Conservation (phyloP, 164 flowering plant species). For the Nymphaea colorata region DNA sequence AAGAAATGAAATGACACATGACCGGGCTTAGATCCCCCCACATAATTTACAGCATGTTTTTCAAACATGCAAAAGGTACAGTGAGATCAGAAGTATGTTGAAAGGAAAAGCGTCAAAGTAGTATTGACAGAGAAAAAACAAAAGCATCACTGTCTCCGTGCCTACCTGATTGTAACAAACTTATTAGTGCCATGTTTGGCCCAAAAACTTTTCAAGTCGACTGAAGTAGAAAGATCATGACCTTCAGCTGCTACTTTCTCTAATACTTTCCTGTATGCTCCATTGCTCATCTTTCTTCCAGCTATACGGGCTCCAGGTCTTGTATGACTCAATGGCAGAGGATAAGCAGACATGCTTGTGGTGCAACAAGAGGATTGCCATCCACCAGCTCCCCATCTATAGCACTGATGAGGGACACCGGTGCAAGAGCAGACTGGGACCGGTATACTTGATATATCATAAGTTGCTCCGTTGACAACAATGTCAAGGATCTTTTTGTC, state of each 20-base stretch:
- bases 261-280: constrained; percentile 25
- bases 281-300: constrained; percentile 33
- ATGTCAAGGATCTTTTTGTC: constrained; percentile 12
- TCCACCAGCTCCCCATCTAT: constrained; percentile 40
- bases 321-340: constrained; percentile 27
- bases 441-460: constrained; percentile 27
- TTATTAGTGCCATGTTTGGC: constrained; percentile 40
- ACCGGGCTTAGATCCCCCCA: not conserved
- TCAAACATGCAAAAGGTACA: not conserved
- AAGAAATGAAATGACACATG: not conserved
- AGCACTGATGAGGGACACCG: constrained; percentile 25
- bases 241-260: constrained; percentile 26
- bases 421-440: constrained; percentile 39
- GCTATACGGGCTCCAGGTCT: constrained; percentile 26
- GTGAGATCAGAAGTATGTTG: not conserved
- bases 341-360: constrained; percentile 27
- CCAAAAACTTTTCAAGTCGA: constrained; percentile 34
- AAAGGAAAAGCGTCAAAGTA: not conserved
- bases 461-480: constrained; percentile 22
- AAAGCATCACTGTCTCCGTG: not conserved
- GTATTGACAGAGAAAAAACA: not conserved
- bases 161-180: constrained; percentile 26
- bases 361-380: constrained; percentile 53
- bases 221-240: constrained; percentile 18
- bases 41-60: not conserved